A percentile compares a stretch with the other conserved stretches of the same genome.
Evolutionary conservation across 176 grass and related monocot genomes (phyloP).

Genomic region (Cymbopogon citratus): DNA sequence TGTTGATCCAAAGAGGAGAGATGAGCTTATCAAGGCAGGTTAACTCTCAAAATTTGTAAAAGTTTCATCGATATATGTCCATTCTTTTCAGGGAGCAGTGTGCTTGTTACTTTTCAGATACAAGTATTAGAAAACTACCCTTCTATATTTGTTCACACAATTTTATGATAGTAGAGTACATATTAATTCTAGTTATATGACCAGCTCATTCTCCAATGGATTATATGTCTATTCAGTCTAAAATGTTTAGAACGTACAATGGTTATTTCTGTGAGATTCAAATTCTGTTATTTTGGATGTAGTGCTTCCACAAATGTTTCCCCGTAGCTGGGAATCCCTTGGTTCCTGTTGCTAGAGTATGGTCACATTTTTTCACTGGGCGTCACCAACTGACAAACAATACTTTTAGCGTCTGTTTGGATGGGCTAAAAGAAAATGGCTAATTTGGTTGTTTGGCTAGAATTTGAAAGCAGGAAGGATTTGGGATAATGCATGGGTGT

Average conservation of each 20-base stretch:
- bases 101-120: not conserved
- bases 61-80: not conserved
- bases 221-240: not conserved
- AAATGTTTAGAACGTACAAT: not conserved
- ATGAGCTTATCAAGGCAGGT: conserved; percentile 88
- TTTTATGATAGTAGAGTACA: not conserved
- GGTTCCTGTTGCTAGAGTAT: not conserved
- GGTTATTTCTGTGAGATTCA: not conserved
- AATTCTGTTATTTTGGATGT: not conserved
- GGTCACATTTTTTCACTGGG: not conserved
- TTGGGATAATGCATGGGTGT: not conserved
- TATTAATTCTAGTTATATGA: conserved; percentile 5
- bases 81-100: not conserved
- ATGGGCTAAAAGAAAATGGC: not conserved
- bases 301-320: conserved; percentile 1
- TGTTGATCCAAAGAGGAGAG: conserved; percentile 54
- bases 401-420: not conserved
- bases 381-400: not conserved
- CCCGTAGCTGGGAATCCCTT: not conserved
- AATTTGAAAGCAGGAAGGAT: not conserved
- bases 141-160: not conserved
- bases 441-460: not conserved
- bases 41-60: not conserved
- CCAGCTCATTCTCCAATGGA: not conserved
- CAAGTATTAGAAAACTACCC: not conserved